Evolutionary conservation across 148 eudicot genomes (phyloP), one percentile per base, ranked within the genome.

Genomic region (Rhododendron henanense): DNA sequence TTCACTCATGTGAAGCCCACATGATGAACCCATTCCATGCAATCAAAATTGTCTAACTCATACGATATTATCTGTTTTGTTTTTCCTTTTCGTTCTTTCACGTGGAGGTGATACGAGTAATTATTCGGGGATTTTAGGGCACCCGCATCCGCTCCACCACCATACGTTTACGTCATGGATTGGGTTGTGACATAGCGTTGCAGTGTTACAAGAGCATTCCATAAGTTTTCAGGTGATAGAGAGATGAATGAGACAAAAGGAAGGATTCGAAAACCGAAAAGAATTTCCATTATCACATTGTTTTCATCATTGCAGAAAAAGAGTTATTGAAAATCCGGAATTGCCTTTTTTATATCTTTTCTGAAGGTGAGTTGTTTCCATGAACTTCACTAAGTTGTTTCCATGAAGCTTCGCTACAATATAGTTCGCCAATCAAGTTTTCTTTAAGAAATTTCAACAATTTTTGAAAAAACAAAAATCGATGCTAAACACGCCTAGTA

Each of bases 1-100:
- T 48, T 14, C 21, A 21, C 61, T 87, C 94, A 91, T 90, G 94
- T 92, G 92, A 91, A 86, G 86, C 90, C 93, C 94, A 92, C 91
- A 83, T 91, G 92, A 88, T 90, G 92, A 88, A 79, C 83, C 71
- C 90, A 81, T 79, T 78, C 51, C 85, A 78, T 31, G 83, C 39
- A 3, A 86, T 81, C 83, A 47, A 31, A 88, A 4, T 41, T 21
- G 25, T 77, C 44, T 33, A 63, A 16, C 57, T 53, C 11, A 53
- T 53, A 53, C 57, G 19, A 15, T 53, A 47, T 53, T 53, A 16
- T 55, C 61, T 55, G 61, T 55, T 55, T 4, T 63, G 71, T 63
- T 18, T 33, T 33, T 18, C 79, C 23, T 75, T 37, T 65, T 65
- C 71, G 2, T 65, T 65, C 71, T 23, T n/a, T 65, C 71, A 65